Base-by-base conservation (phyloP, 164 flowering plant species). In the Protea cynaroides region DNA sequence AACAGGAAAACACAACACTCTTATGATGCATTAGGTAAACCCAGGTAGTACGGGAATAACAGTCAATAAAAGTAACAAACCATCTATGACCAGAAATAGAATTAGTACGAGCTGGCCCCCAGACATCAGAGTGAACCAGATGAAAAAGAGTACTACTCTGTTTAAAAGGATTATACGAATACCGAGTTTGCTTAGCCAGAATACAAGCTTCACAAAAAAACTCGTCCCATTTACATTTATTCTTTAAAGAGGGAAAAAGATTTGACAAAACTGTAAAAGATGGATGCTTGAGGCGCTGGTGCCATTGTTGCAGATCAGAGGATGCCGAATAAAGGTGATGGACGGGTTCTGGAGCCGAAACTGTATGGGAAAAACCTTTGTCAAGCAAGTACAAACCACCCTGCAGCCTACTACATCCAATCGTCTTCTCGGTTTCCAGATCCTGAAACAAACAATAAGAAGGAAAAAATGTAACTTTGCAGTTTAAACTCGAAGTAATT, bases 301-400 rank as follows among this genome's bases (percentile, higher is more conserved):
- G n/a, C n/a, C n/a, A n/a, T n/a, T n/a, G n/a, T n/a, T n/a, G n/a
- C n/a, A n/a, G n/a, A n/a, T n/a, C n/a, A n/a, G n/a, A n/a, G n/a
- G n/a, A n/a, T n/a, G n/a, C n/a, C n/a, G n/a, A n/a, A n/a, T n/a
- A n/a, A n/a, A 36, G 72, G 68, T 2, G 47, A 2, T 0, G 29
- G 52, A 67, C 64, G 7, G 64, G 34, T 11, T 25, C 18, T 19
- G 49, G 71, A 50, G 67, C 56, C 14, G 67, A 57, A 22, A 59
- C 36, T 19, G 19, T 24, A 49, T 66, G 71, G 63, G 67, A 72
- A n/a, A 72, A 43, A 67, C 75, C 66, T 24, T 59, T 64, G 13
- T 58, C 52, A 12, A 51, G 50, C 68, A 10, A 49, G 54, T 25
- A 12, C 34, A 68, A 17, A 61, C 43, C 44, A 54, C 29, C 47